These are phyloP conservation scores for Fusarium bactridioides DNA, from an alignment of 2,329 filamentous ascomycete genomes.

Conservation along the genomic window DNA sequence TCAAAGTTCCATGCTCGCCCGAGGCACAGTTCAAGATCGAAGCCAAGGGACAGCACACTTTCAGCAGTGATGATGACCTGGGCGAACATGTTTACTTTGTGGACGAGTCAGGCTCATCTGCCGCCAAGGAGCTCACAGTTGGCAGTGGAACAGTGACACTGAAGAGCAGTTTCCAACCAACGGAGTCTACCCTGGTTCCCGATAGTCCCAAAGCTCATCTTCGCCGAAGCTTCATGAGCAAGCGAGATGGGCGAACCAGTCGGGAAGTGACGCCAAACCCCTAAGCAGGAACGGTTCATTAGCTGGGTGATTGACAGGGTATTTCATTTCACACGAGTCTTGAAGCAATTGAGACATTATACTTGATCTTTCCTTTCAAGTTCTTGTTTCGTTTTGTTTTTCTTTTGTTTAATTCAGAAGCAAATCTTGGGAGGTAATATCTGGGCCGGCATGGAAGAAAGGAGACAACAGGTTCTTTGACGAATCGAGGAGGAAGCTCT, in stretches of 20 bases:
- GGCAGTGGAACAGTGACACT: slow-evolving; percentile 77
- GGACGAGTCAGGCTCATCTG: slow-evolving; percentile 75
- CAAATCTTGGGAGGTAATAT: slow-evolving; percentile 21
- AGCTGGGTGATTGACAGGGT: neutral
- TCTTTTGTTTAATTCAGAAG: slow-evolving; percentile 16
- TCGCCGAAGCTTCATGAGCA: slow-evolving; percentile 64
- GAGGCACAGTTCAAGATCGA: slow-evolving; percentile 87
- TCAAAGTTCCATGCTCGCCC: slow-evolving; percentile 78
- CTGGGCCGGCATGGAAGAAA: slow-evolving; percentile 1
- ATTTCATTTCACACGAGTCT: slow-evolving; percentile 1
- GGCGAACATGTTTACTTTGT: slow-evolving; percentile 91
- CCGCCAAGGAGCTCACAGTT: slow-evolving; percentile 77
- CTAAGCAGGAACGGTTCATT: slow-evolving; percentile 9
- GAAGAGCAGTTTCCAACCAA: slow-evolving; percentile 73
- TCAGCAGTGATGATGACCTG: slow-evolving; percentile 82
- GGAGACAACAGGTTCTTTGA: slow-evolving; percentile 11
- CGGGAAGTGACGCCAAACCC: slow-evolving; percentile 55
- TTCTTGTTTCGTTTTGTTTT: neutral
- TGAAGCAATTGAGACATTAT: neutral
- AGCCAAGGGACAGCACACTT: slow-evolving; percentile 84
- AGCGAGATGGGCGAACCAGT: slow-evolving; percentile 55
- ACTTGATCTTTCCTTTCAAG: slow-evolving; percentile 7
- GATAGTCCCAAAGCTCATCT: slow-evolving; percentile 58
- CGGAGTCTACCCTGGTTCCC: slow-evolving; percentile 54
- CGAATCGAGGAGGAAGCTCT: neutral